Evolutionary conservation across 257 asterid species (phyloP).

Genomic region (Rubia yunnanensis): DNA sequence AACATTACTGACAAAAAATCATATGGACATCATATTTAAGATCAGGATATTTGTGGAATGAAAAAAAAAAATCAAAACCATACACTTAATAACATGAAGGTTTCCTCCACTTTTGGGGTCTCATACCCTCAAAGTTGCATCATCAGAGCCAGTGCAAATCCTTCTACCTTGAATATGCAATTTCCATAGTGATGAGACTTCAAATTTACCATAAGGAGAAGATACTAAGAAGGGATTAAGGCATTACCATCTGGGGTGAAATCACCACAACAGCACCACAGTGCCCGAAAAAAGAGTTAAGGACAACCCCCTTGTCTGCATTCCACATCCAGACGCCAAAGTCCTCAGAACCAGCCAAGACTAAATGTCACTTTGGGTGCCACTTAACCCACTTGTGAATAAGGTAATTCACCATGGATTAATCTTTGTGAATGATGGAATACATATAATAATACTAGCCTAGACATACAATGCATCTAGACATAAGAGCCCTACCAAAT

Average conservation of each 20-base stretch:
- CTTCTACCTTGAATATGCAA: slow-evolving; percentile 42
- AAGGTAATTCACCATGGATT: no score
- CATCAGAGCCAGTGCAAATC: slow-evolving; percentile 85
- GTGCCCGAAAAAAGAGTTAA: slow-evolving; percentile 63
- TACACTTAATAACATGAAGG: slow-evolving; percentile 73
- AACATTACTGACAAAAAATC: background rate
- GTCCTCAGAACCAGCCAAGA: slow-evolving; percentile 97
- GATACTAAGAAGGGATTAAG: slow-evolving; percentile 12
- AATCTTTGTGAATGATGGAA: no score
- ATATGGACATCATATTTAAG: no score
- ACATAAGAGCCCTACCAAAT: no score
- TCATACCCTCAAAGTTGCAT: slow-evolving; percentile 89
- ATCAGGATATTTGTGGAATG: background rate
- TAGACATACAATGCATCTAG: no score
- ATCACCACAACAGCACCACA: slow-evolving; percentile 75
- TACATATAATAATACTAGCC: no score
- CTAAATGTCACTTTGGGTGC: slow-evolving; percentile 84
- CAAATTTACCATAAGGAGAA: background rate
- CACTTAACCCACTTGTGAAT: slow-evolving; percentile 94
- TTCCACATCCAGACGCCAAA: slow-evolving; percentile 85
- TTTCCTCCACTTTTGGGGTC: slow-evolving; percentile 54
- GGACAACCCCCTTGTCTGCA: slow-evolving; percentile 55
- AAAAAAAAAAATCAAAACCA: slow-evolving; percentile 10
- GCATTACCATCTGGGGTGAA: slow-evolving; percentile 89
- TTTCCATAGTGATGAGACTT: background rate